Percentiles rank a stretch among this genome's conserved stretches.
These are phyloP conservation scores for Nakataea oryzae DNA, from an alignment of 2,329 filamentous ascomycete species.

Conservation along the genomic window DNA sequence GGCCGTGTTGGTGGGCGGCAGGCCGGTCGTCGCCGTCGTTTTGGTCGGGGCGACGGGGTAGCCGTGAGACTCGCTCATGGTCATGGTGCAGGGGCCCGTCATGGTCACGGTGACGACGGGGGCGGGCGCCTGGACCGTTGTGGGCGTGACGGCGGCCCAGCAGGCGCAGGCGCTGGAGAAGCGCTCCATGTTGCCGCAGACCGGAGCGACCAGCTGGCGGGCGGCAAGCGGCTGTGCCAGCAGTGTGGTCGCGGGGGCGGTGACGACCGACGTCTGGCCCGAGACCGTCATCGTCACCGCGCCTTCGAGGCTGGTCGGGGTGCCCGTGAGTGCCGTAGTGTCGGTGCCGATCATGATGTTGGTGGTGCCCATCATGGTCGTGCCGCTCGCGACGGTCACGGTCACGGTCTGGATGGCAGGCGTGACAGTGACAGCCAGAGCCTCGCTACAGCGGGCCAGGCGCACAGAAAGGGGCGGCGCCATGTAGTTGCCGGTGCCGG, in stretches of 20 bases:
- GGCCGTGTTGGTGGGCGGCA: no score
- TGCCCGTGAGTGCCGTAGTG: no score
- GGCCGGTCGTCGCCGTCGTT: no score
- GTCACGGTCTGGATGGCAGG: background rate
- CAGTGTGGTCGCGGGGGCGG: background rate
- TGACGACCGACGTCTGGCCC: background rate
- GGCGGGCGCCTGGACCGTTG: background rate
- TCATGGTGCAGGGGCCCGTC: slow-evolving; percentile 4
- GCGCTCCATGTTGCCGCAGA: background rate
- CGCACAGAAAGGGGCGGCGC: background rate
- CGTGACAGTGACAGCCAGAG: background rate
- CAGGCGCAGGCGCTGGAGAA: background rate
- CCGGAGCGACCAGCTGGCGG: no score
- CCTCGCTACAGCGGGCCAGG: background rate
- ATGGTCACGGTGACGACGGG: background rate
- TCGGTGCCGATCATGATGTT: no score
- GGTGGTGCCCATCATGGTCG: no score
- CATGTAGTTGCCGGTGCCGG: background rate
- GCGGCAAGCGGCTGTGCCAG: no score
- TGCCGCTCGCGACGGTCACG: background rate
- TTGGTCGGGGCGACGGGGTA: background rate
- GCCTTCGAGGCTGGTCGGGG: no score
- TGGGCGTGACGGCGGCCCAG: background rate
- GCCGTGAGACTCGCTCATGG: no score
- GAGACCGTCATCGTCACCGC: background rate